These are phyloP conservation scores for Psilocybe sp. DNA, from an alignment of 768 basidiomycete species.

Conservation along the genomic window DNA sequence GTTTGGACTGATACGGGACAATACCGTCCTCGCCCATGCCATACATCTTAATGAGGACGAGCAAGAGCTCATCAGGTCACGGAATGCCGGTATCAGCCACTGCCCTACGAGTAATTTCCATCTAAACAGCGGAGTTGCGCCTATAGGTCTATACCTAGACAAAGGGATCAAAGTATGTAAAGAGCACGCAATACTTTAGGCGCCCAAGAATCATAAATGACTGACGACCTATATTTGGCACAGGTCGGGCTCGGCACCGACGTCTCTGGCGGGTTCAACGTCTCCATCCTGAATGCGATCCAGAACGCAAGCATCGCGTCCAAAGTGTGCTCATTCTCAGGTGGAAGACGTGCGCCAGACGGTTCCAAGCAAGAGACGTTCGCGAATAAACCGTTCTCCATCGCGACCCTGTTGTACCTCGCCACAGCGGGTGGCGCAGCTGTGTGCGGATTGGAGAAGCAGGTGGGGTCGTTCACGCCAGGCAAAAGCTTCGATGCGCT, in stretches of 20 bases:
- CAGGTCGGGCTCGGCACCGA: slow-evolving; percentile 96
- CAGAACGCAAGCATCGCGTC: slow-evolving; percentile 78
- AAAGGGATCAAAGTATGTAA: slow-evolving; percentile 73
- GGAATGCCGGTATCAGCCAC: slow-evolving; percentile 79
- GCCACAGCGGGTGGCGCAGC: slow-evolving; percentile 91
- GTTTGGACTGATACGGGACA: slow-evolving; percentile 68
- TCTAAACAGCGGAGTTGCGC: slow-evolving; percentile 80
- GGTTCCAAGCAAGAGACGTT: slow-evolving; percentile 26
- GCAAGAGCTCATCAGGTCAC: slow-evolving; percentile 62
- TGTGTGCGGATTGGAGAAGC: slow-evolving; percentile 67
- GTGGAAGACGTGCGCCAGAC: slow-evolving; percentile 1
- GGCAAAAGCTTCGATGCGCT: slow-evolving; percentile 94
- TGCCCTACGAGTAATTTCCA: slow-evolving; percentile 96
- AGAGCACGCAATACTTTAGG: no score
- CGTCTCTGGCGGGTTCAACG: slow-evolving; percentile 82
- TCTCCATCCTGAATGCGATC: slow-evolving; percentile 74
- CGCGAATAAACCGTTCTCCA: slow-evolving; percentile 59
- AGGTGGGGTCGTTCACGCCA: slow-evolving; percentile 70
- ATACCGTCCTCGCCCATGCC: slow-evolving; percentile 88
- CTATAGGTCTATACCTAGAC: slow-evolving; percentile 78
- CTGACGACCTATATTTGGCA: no score
- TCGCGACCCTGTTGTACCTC: slow-evolving; percentile 80
- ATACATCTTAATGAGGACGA: slow-evolving; percentile 77
- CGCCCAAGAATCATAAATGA: no score
- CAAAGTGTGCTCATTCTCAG: slow-evolving; percentile 46